phyloP scores from a whole-genome alignment of 371 early-diverging fungal genomes.

The Mucor saturninus region DNA sequence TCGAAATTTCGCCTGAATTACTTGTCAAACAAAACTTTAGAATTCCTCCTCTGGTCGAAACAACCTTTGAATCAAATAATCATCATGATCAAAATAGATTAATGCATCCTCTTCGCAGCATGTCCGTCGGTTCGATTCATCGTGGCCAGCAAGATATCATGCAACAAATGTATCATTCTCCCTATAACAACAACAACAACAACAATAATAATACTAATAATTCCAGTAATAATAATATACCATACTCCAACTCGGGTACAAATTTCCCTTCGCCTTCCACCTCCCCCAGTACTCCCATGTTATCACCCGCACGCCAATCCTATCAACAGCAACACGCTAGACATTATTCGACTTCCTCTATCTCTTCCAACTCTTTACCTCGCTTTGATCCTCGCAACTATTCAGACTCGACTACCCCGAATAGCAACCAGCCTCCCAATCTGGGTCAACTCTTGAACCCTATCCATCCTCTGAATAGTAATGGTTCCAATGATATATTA shows the following conservation, averaged over 20 bases:
- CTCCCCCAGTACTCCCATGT: constrained; percentile 43
- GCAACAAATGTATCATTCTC: constrained; percentile 20
- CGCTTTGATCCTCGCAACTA: constrained; percentile 35
- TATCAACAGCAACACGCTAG: constrained; percentile 33
- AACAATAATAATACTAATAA: neutral
- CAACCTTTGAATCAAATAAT: constrained; percentile 26
- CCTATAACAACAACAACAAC: constrained; percentile 1
- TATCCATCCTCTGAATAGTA: constrained; percentile 39
- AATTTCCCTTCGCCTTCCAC: constrained; percentile 38
- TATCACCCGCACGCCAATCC: constrained; percentile 35
- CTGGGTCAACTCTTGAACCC: constrained; percentile 49
- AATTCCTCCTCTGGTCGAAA: constrained; percentile 55
- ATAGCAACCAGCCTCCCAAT: constrained; percentile 9
- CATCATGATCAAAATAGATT: constrained; percentile 8
- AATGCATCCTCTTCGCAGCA: constrained; percentile 42
- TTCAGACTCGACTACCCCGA: neutral
- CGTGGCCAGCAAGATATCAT: constrained; percentile 23
- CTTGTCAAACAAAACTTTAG: constrained; percentile 58
- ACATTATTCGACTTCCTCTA: constrained; percentile 35
- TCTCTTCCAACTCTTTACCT: constrained; percentile 28
- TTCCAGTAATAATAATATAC: constrained; percentile 16
- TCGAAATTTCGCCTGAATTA: constrained; percentile 60
- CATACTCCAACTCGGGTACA: constrained; percentile 12
- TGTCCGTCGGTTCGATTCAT: constrained; percentile 39
- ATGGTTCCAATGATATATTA: constrained; percentile 9